Base-by-base conservation (phyloP, 148 eudicot genomes). In the Persicaria maculosa region DNA sequence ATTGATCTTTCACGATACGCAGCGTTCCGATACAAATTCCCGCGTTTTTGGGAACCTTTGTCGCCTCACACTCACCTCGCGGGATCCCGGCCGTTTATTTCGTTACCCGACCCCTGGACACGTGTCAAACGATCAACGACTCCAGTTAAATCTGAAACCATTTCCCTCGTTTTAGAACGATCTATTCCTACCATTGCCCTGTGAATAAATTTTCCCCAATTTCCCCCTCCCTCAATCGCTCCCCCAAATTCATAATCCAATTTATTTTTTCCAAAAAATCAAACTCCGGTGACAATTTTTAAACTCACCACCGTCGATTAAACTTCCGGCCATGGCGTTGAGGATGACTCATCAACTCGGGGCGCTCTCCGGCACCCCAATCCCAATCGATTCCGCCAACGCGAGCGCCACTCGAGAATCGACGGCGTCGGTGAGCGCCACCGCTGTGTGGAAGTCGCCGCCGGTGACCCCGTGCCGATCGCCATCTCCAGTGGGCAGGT, bases 361-460 rank as follows among this genome's bases (percentile, higher is more conserved):
- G 7, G 43, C 73, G 6, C 54, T 71, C 36, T 71, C 73, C 2
- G 73, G 73, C 36, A 71, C 73, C 36, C 73, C 73, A 16, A n/a
- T 59, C 57, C 57, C 57, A 10, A 71, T 71, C 31, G 73, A 71
- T 15, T 9, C 73, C 73, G 2, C 6, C 14, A 47, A 17, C 73
- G 31, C 54, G 10, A 68, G 43, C 12, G 9, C 22, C 76, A 7
- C 64, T 55, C 12, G 40, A 0, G 73, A 65, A 10, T 10, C 70
- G 6, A 9, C 71, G 0, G 50, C 81, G 2, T 43, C 76, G 15
- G 54, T 74, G 25, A 79, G 48, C 25, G 71, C 84, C 0, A 20
- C 84, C 9, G 75, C 84, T 0, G 74, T 74, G 22, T 81, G 86
- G 84, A 84, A 79, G 16, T 22, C 82, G 0, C 81, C 82, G 17